A percentile compares a stretch with the other conserved stretches of the same genome.
These are phyloP conservation scores for Alternaria conjuncta DNA, from an alignment of 2,329 filamentous ascomycete genomes.

Conservation along the genomic window DNA sequence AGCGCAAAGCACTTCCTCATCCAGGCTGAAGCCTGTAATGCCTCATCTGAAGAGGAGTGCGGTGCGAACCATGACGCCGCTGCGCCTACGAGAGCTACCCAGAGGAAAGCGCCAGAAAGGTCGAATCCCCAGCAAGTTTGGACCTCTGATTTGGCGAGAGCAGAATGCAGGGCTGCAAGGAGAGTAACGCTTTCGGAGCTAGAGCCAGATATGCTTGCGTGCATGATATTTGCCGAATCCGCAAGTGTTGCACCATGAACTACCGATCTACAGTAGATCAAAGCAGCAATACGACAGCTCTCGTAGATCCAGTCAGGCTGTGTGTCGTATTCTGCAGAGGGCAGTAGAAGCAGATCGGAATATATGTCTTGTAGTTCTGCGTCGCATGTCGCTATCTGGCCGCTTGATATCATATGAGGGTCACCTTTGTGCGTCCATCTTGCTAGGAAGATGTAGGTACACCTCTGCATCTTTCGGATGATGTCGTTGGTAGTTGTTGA, in stretches of 20 bases:
- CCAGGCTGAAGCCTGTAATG: constrained; percentile 21
- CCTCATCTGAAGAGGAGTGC: constrained; percentile 10
- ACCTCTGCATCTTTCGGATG: constrained; percentile 34
- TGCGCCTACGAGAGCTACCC: constrained; percentile 41
- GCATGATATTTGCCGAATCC: constrained; percentile 27
- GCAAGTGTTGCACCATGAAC: constrained; percentile 32
- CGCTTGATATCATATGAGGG: constrained; percentile 5
- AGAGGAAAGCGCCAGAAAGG: constrained; percentile 38
- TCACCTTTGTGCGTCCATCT: constrained; percentile 23
- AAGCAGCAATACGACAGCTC: constrained; percentile 37
- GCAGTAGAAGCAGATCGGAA: constrained; percentile 22
- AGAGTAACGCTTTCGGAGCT: constrained; percentile 15
- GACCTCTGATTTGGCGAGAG: constrained; percentile 33
- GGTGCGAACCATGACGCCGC: constrained; percentile 30
- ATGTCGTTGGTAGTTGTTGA: constrained; percentile 31
- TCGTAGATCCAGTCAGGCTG: constrained; percentile 42
- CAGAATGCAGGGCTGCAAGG: constrained; percentile 31
- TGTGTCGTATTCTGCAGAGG: constrained; percentile 16
- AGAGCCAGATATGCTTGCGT: constrained; percentile 16
- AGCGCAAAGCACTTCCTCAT: constrained; percentile 41
- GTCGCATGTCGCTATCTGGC: constrained; percentile 27
- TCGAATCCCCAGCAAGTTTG: constrained; percentile 29
- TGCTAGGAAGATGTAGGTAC: constrained; percentile 28
- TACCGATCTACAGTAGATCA: constrained; percentile 42
- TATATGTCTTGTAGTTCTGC: constrained; percentile 35